Evolutionary conservation across 192 early-diverging fungal species (phyloP).

Genomic region (Backusella tarrabulga): DNA sequence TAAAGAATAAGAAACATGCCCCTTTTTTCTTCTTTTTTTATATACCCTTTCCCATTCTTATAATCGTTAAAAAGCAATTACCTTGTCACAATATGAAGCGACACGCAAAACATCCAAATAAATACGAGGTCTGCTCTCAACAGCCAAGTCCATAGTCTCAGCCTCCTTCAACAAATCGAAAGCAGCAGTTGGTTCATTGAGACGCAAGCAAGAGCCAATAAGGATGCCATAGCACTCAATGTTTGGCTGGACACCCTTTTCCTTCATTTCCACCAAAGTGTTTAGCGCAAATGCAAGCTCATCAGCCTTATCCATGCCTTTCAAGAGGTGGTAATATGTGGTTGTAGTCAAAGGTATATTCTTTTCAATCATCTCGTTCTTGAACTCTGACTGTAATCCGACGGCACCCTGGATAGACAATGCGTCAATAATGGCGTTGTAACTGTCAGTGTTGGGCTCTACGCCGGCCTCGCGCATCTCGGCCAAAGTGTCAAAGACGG

Average conservation of each 20-base stretch:
- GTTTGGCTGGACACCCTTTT: slow-evolving; percentile 31
- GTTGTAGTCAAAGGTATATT: slow-evolving; percentile 11
- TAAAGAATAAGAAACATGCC: neutral
- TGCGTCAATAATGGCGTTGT: slow-evolving; percentile 36
- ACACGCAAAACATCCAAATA: slow-evolving; percentile 40
- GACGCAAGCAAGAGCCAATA: slow-evolving; percentile 30
- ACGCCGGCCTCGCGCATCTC: slow-evolving; percentile 37
- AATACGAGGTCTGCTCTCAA: slow-evolving; percentile 35
- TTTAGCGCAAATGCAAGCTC: slow-evolving; percentile 41
- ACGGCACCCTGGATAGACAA: neutral
- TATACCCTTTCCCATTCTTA: neutral
- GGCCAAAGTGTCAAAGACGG: slow-evolving; percentile 29
- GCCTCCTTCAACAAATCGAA: slow-evolving; percentile 44
- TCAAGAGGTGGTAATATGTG: slow-evolving; percentile 41
- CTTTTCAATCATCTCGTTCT: slow-evolving; percentile 21
- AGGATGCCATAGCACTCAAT: slow-evolving; percentile 26
- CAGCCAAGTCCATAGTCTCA: slow-evolving; percentile 32
- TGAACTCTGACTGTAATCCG: neutral
- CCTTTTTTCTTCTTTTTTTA: neutral
- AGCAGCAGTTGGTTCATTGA: slow-evolving; percentile 36
- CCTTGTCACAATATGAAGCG: slow-evolving; percentile 39
- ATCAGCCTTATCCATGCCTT: slow-evolving; percentile 27
- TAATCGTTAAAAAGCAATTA: slow-evolving; percentile 8
- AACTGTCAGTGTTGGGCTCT: slow-evolving; percentile 35
- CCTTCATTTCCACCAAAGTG: slow-evolving; percentile 39